These are phyloP conservation scores for Chrysoporthe puriensis DNA, from an alignment of 2,329 filamentous ascomycete genomes.

Conservation along the genomic window DNA sequence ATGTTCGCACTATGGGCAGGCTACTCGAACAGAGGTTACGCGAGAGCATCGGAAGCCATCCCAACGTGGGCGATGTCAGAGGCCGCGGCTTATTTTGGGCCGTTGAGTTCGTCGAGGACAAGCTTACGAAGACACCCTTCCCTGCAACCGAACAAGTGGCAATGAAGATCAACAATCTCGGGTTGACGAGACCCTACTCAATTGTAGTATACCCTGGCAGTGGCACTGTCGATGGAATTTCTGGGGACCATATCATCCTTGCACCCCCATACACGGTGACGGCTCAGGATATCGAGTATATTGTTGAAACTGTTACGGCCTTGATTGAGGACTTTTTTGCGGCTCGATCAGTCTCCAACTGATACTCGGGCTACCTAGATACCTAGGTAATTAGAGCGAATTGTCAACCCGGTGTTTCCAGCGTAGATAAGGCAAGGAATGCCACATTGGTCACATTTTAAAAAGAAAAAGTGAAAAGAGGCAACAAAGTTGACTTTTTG, in stretches of 20 bases:
- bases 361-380: background rate
- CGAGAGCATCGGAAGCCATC: conserved; percentile 37
- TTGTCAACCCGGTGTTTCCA: background rate
- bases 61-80: conserved; percentile 47
- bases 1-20: conserved; percentile 39
- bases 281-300: conserved; percentile 56
- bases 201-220: conserved; percentile 64
- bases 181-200: conserved; percentile 38
- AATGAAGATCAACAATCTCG: conserved; percentile 40
- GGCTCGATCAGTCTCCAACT: background rate
- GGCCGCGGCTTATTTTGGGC: conserved; percentile 51
- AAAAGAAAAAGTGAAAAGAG: too few relatives aligned
- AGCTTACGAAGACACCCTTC: conserved; percentile 39
- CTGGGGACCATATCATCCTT: conserved; percentile 71
- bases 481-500: too few relatives aligned
- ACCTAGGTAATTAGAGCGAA: too few relatives aligned
- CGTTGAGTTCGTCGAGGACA: conserved; percentile 46
- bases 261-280: conserved; percentile 71
- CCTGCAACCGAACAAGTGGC: conserved; percentile 38
- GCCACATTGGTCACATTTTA: background rate
- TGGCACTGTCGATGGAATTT: conserved; percentile 62
- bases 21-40: conserved; percentile 38
- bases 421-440: background rate
- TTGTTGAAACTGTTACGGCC: conserved; percentile 54
- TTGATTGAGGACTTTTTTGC: conserved; percentile 57